Evolutionary conservation across 2,329 filamentous ascomycete genomes (phyloP), one percentile per base, ranked within the genome.

Genomic region (Aschersonia sp.): DNA sequence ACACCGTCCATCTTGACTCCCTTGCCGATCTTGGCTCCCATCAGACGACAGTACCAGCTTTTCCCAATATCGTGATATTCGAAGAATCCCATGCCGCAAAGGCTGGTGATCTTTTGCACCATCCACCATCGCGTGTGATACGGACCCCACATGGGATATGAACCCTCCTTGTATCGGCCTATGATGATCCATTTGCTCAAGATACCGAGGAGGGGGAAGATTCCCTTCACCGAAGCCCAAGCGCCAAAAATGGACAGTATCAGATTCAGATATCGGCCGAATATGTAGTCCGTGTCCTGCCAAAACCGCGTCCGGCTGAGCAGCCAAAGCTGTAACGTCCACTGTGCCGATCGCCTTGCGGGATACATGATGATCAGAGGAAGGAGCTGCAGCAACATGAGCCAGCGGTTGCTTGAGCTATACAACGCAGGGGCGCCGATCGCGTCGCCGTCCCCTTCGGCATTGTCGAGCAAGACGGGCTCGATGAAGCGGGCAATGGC

Each of bases 121-220:
- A 78, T 53, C 75, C 75, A 79, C 75, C 75, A 79, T 10, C 73
- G 65, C 0, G 72, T 77, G 56, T 78, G 75, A 54, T 78, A 78
- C 1, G 57, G 49, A 3, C 73, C 74, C 75, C 75, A 79, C 75
- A 79, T 79, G 3, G 75, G 74, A 53, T 73, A 77, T 2, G 75
- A 56, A 0, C 75, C 75, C 54, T 74, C 66, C 32, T 61, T 63
- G 55, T 75, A 71, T 1, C 67, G 66, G 7, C 75, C 75, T 40
- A 78, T 71, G 47, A 78, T 62, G 9, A 72, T 44, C 75, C 75
- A 78, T 56, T 78, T 78, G 47, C 67, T 62, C 3, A 61, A 40
- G 30, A 78, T 74, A 20, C 67, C 73, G 35, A 71, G 40, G 29
- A 70, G 56, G 1, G 75, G 75, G 6, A 64, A 59, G 6, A 70